Evolutionary conservation across 2,329 filamentous ascomycete genomes (phyloP), one percentile per base, ranked within the genome.

Genomic region (Fusarium veterinarium): DNA sequence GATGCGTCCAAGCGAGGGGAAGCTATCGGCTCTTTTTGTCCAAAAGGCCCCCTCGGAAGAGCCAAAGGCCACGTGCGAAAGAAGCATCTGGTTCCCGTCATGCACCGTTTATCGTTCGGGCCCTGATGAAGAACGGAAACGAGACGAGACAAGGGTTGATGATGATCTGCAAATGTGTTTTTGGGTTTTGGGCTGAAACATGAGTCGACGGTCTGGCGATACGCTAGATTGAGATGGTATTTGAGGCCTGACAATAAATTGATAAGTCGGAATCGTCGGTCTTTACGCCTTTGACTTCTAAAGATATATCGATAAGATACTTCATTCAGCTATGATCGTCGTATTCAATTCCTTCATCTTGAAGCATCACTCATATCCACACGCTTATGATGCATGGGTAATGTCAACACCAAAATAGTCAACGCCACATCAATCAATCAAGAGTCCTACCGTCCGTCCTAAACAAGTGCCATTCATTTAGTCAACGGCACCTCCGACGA

Each of bases 181-280:
- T 51, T 35, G 48, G n/a, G n/a, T 23, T 41, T 45, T 67, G 56
- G 73, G 72, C 75, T 77, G 75, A 77, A 76, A 75, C 65, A 48
- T 76, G 64, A 77, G 75, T 71, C 69, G 58, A 66, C 57, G 37
- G 23, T 13, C 60, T 57, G 41, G 25, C 40, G 33, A 45, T 23
- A 10, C 53, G 38, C 45, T 35, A 57, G 19, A 31, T 28, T 60
- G 38, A 8, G n/a, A 57, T 56, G 52, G 30, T 3, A 48, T 48
- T 40, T 56, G 46, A 66, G 64, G 64, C 61, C 64, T 17, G 62
- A 46, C 40, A 56, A 64, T 64, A 25, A 14, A 17, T 35, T 35
- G 13, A n/a, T 37, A 35, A 37, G 23, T 40, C 38, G 31, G 19
- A n/a, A n/a, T 35, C 23, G n/a, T 56, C 37, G 46, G 23, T 35